These are phyloP conservation scores for Dipteronia sinensis DNA, from an alignment of 345 rosid species.

Conservation along the genomic window DNA sequence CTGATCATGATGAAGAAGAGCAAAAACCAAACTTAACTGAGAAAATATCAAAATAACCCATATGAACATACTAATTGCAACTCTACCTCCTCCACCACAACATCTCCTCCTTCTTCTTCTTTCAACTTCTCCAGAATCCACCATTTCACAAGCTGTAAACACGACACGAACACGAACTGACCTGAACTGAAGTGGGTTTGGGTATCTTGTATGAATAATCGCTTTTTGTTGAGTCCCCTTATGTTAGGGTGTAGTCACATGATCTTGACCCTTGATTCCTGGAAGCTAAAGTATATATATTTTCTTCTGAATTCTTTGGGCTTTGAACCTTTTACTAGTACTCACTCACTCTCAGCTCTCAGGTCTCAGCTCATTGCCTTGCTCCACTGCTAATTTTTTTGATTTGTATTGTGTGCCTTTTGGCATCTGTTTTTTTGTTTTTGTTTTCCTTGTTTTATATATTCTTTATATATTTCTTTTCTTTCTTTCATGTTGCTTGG, in stretches of 20 bases:
- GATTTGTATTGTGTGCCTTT: conserved; percentile 28
- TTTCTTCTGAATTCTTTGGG: conserved; percentile 45
- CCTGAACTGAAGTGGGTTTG: not conserved
- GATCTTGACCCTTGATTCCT: conserved; percentile 89
- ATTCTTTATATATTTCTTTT: conserved; percentile 8
- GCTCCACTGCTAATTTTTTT: conserved; percentile 1
- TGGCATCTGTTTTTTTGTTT: conserved; percentile 22
- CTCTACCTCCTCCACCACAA: conserved; percentile 16
- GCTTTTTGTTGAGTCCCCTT: conserved; percentile 19
- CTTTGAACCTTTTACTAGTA: conserved; percentile 28
- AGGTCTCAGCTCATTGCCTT: not conserved
- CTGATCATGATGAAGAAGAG: conserved; percentile 30
- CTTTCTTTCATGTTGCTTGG: conserved; percentile 37
- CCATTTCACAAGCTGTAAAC: conserved; percentile 30
- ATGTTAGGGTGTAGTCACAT: conserved; percentile 59
- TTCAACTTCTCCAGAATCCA: conserved; percentile 22
- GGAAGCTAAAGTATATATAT: conserved; percentile 69
- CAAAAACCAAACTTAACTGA: conserved; percentile 38
- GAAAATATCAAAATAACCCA: conserved; percentile 50
- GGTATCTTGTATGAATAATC: not conserved
- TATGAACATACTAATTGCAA: conserved; percentile 31
- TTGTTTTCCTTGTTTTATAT: conserved; percentile 10
- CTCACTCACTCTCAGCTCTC: not conserved
- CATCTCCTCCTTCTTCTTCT: conserved; percentile 22
- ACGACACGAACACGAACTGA: not conserved